Conservation (phyloP, 2,329 filamentous ascomycete genomes). For the Alternaria sp. region DNA sequence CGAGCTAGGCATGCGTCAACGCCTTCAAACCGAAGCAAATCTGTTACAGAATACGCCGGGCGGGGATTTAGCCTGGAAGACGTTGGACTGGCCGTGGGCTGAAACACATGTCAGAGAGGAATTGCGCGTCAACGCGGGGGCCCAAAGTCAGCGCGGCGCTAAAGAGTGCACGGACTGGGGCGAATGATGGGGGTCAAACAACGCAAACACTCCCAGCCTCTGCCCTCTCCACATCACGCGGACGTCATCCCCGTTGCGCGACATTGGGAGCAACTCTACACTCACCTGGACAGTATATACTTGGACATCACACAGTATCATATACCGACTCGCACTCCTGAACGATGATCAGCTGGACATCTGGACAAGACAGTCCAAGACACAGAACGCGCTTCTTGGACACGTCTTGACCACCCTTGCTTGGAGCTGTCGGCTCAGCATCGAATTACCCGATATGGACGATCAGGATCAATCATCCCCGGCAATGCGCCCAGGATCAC, state of each 20-base stretch:
- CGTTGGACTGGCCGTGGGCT: constrained; percentile 12
- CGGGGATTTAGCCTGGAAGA: constrained; percentile 11
- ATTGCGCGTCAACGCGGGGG: constrained; percentile 22
- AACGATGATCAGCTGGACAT: constrained; percentile 31
- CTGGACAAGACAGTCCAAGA: constrained; percentile 24
- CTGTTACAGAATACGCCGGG: constrained; percentile 14
- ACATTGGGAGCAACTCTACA: constrained; percentile 1
- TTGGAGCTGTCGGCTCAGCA: constrained; percentile 34
- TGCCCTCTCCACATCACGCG: constrained; percentile 14
- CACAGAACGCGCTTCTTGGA: constrained; percentile 35
- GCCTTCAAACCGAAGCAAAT: not conserved
- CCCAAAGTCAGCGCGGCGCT: constrained; percentile 10
- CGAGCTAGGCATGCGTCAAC: constrained; percentile 9
- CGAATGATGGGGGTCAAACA: constrained; percentile 12
- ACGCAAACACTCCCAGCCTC: constrained; percentile 16
- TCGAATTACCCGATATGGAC: constrained; percentile 30
- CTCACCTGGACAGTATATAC: constrained; percentile 4
- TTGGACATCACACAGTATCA: constrained; percentile 9
- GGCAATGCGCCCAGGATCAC: constrained; percentile 28
- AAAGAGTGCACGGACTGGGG: constrained; percentile 4
- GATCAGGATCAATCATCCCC: constrained; percentile 33
- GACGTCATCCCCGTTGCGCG: constrained; percentile 27
- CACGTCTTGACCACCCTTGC: constrained; percentile 42
- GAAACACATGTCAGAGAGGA: constrained; percentile 23
- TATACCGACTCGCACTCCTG: constrained; percentile 15